Evolutionary conservation across 1,284 basidiomycete species (phyloP), one percentile per base, ranked within the genome.

Genomic region (Phylloporus sp.): DNA sequence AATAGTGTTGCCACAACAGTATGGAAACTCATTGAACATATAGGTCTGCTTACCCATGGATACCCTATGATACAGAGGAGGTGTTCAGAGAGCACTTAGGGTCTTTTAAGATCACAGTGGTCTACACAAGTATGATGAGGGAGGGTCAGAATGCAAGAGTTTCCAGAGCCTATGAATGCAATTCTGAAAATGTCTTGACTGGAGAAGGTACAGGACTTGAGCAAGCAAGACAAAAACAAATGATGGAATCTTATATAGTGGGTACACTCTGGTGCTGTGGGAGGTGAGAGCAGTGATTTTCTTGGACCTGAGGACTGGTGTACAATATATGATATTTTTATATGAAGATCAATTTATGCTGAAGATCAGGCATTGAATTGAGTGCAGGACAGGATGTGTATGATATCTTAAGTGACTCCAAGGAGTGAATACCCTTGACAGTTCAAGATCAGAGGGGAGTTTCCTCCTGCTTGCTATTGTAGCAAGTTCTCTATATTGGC

Each of bases 141-240:
- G 97, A 96, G 15, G 98, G 83, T 74, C 95, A 94, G 81, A 98
- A 98, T 0, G 95, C 91, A 39, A 97, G 87, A 0, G 95, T 96
- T 97, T 29, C 96, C 96, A 2, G 94, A 94, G 23, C 96, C 96
- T n/a, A 92, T 94, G 77, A 97, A 97, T 4, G 94, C 90, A 68
- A 97, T 97, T n/a, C 96, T 96, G 68, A 98, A 96, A 83, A 98
- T 91, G 79, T 98, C 96, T 66, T 96, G 89, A 45, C 94, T 94
- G 67, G 95, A 83, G 77, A 97, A 96, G 39, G 94, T 95, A 70
- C 27, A 72, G 63, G 45, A 5, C 3, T 2, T 66, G 37, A 68
- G 45, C 66, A 73, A 66, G 55, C 25, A 43, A 55, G 66, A 53
- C 62, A 4, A n/a, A 41, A 49, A 47, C 45, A 59, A 52, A 63